A percentile compares a stretch with the other conserved stretches of the same genome.
Evolutionary conservation across 75 land plant genomes (phyloP).

Genomic region (Cupressus sempervirens): DNA sequence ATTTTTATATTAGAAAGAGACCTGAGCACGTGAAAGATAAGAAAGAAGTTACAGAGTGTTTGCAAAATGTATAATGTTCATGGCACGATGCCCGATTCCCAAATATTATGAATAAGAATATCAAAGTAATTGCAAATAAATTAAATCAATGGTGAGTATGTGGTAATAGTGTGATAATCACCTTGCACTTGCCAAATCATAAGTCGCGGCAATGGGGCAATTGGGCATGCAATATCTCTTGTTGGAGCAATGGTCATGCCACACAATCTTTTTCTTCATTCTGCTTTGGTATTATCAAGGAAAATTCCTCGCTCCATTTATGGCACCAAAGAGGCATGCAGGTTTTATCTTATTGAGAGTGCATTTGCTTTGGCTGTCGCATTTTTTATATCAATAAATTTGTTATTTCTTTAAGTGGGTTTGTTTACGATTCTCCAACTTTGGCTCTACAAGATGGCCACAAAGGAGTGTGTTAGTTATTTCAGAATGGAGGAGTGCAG

Average conservation of each 20-base stretch:
- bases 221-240: slow-evolving; percentile 84
- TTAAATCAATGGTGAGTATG: too few species aligned
- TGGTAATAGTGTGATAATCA: too few species aligned
- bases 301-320: slow-evolving; percentile 66
- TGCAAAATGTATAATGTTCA: too few species aligned
- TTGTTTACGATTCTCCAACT: slow-evolving; percentile 55
- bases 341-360: slow-evolving; percentile 70
- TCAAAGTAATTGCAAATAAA: too few species aligned
- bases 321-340: slow-evolving; percentile 78
- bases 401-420: slow-evolving; percentile 74
- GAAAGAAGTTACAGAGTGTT: too few species aligned
- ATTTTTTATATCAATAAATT: slow-evolving; percentile 73
- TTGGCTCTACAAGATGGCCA: slow-evolving; percentile 42
- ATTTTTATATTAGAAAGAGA: too few species aligned
- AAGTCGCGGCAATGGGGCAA: slow-evolving; percentile 80
- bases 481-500: too few species aligned
- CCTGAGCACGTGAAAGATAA: too few species aligned
- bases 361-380: slow-evolving; percentile 63
- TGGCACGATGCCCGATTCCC: too few species aligned
- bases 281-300: slow-evolving; percentile 85
- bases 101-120: too few species aligned
- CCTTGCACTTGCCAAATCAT: too few species aligned
- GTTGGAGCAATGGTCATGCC: slow-evolving; percentile 97
- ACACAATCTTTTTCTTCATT: slow-evolving; percentile 92
- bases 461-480: too few species aligned